Evolutionary conservation across 257 asterid species (phyloP), one percentile per base, ranked within the genome.

Genomic region (Ilex asprella): DNA sequence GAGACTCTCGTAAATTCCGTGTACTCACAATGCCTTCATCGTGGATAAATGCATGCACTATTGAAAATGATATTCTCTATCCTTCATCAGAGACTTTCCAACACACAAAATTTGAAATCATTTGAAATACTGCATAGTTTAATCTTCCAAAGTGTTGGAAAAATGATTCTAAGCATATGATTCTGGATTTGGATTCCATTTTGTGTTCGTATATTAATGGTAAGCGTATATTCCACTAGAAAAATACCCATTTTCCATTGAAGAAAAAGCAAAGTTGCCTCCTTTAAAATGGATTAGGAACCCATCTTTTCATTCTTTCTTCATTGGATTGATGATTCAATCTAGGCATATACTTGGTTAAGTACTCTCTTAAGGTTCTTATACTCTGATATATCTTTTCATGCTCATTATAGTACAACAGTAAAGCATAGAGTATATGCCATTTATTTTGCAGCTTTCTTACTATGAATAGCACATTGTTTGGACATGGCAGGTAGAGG

Each of bases 121-220:
- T 21, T 21, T 21, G 27, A 21, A 21, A 1, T 21, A 21, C 0
- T 0, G 50, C 13, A 1, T 44, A 44, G 50, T 44, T 44, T 44
- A 44, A 44, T 8, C 50, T 44, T 21, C 27, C 27, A 1, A 21
- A 50, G 13, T 50, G 11, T 31, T 56, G 64, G 54, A 21, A 30
- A 63, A 16, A 59, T 47, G 75, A 81, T 76, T 76, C 75, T 39
- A 21, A 62, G 91, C 75, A 84, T 77, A 60, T 61, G 85, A 79
- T 84, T 81, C 87, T 61, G 53, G 78, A 70, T 81, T 71, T 57
- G 58, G 76, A 71, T 79, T 76, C 86, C 70, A 56, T 56, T 67
- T 59, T 56, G 21, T 50, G 55, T 11, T 14, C 13, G 1, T n/a
- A 50, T 50, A 14, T 14, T n/a, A 50, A 50, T 44, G 50, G 50